Base-by-base conservation (phyloP, 176 grass and related monocot genomes). In the Poa pratensis region DNA sequence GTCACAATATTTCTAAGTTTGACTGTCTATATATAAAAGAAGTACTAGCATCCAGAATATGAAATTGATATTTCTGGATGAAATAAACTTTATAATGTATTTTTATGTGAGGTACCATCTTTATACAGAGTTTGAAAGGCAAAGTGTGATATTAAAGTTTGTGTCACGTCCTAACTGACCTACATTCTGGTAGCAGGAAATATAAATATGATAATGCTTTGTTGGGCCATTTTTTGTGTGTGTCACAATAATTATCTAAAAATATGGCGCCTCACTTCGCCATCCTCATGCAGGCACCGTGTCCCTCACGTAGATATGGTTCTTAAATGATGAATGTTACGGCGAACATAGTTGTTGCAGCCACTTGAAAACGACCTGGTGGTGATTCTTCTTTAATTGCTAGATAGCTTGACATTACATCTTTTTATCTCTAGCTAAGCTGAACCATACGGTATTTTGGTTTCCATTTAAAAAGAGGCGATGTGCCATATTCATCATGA, bases 321-420 rank as follows among this genome's bases (percentile, higher is more conserved):
- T 50, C 14, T 50, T 50, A 16, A 48, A 48, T 48, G 48, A 15
- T 5, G 14, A 16, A 50, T 48, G 43, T 46, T 19, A 19, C 17
- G 51, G 16, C 19, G 19, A 22, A 57, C 54, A 57, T 34, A 23
- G 40, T 50, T 24, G 43, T 39, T 18, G 42, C 83, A 73, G 5
- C 73, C 60, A 7, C 45, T 42, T 26, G 73, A 68, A 17, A 84
- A 77, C 59, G 32, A 76, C 72, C 14, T 15, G 5, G 42, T 63
- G 3, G 32, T 9, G 2, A 14, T 57, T 13, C 0, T 17, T 9
- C 17, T 39, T 71, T 59, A 60, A 45, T 32, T 46, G 45, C 52
- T 45, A 34, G 35, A 43, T 54, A 55, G 32, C 40, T 22, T 45
- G 16, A 45, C 32, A 27, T 10, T 58, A 28, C 63, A 42, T 7